Base-by-base conservation (phyloP, 1,139 yeast genomes). In the Suhomyces chickasaworum region DNA sequence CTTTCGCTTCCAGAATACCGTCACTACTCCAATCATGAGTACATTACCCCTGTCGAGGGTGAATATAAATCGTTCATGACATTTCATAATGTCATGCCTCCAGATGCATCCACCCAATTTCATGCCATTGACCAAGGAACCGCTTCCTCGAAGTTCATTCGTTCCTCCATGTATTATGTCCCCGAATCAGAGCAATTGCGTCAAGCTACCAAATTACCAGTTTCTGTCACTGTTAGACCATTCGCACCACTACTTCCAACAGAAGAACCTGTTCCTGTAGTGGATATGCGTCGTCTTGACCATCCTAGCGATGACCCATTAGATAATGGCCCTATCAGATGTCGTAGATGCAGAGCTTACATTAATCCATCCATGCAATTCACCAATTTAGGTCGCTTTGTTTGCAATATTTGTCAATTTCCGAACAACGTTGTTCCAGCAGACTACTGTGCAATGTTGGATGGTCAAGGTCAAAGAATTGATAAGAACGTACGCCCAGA, bases 261-360 rank as follows among this genome's bases (percentile, higher is more conserved):
- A 1, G 89, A 83, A 48, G 78, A 73, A 7, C 75, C 80, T 0
- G 78, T 90, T 3, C 95, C 96, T 0, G 76, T 77, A 6, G 84
- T 85, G 5, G 93, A 87, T 56, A 80, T 86, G 68, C 51, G 47
- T n/a, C 62, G 77, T 4, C 60, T 63, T 4, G 63, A 72, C 33
- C 36, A 34, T 30, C 52, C 53, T 4, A 50, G 49, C 25, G 43
- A 34, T 16, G 75, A 70, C 52, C 63, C 68, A 0, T 56, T 65
- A 37, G 77, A 71, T 39, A 60, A 63, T 18, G 89, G 90, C 0
- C 97, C 97, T 1, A 84, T 95, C 31, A 79, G 99, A 57, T 93
- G 99, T 67, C 80, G 82, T 54, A 83, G 99, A 49, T 93, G 99
- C 67, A 80, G 97, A 49, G 80, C 96, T 1, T 93, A 90, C 64